Conservation (phyloP, 2,329 filamentous ascomycete species). For the Colletotrichum sp. region DNA sequence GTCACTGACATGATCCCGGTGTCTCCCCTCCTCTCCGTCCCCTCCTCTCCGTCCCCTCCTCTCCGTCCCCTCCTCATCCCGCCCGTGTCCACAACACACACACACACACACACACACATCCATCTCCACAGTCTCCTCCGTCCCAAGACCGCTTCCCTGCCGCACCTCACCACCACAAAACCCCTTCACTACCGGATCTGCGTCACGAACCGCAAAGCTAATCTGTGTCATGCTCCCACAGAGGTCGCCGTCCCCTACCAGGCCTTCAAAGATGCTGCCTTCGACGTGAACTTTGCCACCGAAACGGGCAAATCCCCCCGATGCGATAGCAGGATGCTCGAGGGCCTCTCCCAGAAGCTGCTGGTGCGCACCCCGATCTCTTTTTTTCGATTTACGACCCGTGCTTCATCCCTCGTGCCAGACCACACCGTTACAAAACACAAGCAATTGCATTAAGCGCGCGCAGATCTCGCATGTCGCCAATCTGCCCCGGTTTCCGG, state of each 20-base stretch:
- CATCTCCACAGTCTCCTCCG: background rate
- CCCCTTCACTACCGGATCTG: background rate
- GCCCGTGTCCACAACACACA: background rate
- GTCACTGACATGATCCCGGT: background rate
- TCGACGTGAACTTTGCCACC: constrained; percentile 53
- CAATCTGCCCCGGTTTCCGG: background rate
- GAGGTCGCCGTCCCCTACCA: constrained; percentile 56
- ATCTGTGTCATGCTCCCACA: constrained; percentile 24
- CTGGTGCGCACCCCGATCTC: constrained; percentile 39
- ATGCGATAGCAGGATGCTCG: constrained; percentile 55
- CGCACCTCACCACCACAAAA: background rate
- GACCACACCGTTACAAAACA: background rate
- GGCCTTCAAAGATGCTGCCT: constrained; percentile 51
- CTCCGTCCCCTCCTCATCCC: background rate
- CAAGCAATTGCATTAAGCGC: background rate
- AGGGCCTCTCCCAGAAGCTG: constrained; percentile 53
- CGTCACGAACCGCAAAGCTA: constrained; percentile 10
- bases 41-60: too few relatives aligned
- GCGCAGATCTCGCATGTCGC: background rate
- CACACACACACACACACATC: background rate
- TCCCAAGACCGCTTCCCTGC: background rate
- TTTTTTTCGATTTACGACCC: background rate
- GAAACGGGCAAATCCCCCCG: constrained; percentile 49
- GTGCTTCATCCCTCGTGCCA: background rate
- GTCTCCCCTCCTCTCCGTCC: background rate